A percentile compares a stretch with the other conserved stretches of the same genome.
phyloP scores from a whole-genome alignment of 148 eudicot species.

The Amaranthus palmeri region DNA sequence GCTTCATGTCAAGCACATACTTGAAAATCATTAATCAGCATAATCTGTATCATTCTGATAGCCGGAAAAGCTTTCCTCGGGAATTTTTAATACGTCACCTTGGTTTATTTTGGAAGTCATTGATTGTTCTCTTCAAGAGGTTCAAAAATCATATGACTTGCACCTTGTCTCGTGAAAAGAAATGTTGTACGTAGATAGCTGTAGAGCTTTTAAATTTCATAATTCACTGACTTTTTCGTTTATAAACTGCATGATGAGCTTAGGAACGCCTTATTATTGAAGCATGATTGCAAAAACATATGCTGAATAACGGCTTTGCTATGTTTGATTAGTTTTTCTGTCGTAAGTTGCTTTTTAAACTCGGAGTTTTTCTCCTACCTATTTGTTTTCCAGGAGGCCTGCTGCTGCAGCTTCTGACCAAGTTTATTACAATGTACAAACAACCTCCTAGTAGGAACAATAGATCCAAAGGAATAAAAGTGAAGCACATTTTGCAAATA shows the following conservation, averaged over 20 bases:
- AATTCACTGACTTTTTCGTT: no score
- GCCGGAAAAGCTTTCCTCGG: no score
- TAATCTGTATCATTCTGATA: no score
- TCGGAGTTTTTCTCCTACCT: not conserved
- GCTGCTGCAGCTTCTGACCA: not conserved
- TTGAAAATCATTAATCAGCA: no score
- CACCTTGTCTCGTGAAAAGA: no score
- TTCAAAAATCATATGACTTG: no score
- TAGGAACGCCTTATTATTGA: not conserved
- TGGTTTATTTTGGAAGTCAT: no score
- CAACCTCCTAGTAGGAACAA: slow-evolving; percentile 65
- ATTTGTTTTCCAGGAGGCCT: slow-evolving; percentile 15
- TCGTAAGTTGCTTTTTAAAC: not conserved
- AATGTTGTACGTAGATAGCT: no score
- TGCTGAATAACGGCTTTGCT: not conserved
- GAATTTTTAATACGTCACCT: no score
- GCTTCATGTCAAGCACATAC: no score
- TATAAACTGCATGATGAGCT: not conserved
- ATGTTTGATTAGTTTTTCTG: no score
- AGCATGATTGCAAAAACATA: not conserved
- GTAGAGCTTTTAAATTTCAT: not conserved
- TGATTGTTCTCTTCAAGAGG: no score
- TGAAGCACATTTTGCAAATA: slow-evolving; percentile 64
- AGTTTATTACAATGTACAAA: slow-evolving; percentile 49
- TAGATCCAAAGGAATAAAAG: slow-evolving; percentile 67